Conservation (phyloP, 345 rosid genomes). For the Camelina hispida region DNA sequence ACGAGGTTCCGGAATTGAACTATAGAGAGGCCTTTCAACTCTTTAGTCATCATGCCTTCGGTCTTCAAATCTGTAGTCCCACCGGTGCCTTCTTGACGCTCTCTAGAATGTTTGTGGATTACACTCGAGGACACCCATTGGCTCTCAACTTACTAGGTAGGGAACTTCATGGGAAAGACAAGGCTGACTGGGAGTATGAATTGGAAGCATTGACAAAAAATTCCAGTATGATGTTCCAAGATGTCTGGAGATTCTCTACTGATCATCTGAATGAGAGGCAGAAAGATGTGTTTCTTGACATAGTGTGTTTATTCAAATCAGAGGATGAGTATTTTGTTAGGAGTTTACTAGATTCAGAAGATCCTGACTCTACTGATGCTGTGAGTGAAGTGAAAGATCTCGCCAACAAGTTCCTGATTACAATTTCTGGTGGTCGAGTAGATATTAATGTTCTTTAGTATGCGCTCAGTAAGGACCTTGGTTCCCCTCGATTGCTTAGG, state of each 20-base stretch:
- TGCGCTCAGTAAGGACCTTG: conserved; percentile 7
- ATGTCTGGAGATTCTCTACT: conserved; percentile 17
- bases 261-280: conserved; percentile 31
- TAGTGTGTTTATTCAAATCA: conserved; percentile 41
- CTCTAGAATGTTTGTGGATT: neutral
- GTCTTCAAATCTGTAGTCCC: neutral
- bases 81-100: neutral
- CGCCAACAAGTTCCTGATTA: conserved; percentile 25
- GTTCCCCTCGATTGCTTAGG: neutral
- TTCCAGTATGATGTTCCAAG: neutral
- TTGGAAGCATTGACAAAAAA: neutral
- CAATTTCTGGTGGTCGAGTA: neutral
- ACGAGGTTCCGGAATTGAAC: neutral
- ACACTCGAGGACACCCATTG: conserved; percentile 38
- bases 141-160: conserved; percentile 40
- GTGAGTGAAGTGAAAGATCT: conserved; percentile 23
- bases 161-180: neutral
- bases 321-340: neutral
- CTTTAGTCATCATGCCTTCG: conserved; percentile 20
- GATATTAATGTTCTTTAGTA: conserved; percentile 35
- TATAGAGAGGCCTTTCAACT: conserved; percentile 13
- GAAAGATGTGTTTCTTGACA: conserved; percentile 41
- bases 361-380: neutral
- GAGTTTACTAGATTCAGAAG: conserved; percentile 4
- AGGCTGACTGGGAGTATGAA: conserved; percentile 25